These are phyloP conservation scores for Harrya chromipes DNA, from an alignment of 768 basidiomycete genomes.

Conservation along the genomic window DNA sequence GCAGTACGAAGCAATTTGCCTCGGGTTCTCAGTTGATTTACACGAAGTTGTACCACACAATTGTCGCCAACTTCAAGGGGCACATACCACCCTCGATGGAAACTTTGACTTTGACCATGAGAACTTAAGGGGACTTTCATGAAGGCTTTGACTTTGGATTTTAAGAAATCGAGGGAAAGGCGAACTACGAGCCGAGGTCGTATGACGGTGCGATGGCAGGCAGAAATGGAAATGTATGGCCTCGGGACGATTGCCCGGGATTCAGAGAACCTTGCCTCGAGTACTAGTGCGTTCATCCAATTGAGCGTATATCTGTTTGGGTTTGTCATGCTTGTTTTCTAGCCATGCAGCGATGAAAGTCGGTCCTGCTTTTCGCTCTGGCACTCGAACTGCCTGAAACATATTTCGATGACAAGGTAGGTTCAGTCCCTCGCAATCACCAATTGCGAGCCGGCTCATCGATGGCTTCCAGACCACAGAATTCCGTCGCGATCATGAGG, in stretches of 20 bases:
- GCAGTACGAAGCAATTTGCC: conserved; percentile 49
- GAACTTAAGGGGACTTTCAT: conserved; percentile 84
- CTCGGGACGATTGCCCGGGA: conserved; percentile 51
- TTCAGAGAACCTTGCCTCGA: conserved; percentile 57
- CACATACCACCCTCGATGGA: conserved; percentile 68
- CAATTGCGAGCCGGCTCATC: not conserved
- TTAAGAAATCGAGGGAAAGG: conserved; percentile 44
- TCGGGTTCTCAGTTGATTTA: no score
- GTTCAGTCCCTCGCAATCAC: not conserved
- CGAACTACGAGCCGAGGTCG: conserved; percentile 24
- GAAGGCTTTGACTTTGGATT: conserved; percentile 89
- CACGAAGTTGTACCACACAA: conserved; percentile 62
- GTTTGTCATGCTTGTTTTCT: not conserved
- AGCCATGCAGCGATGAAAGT: conserved; percentile 53
- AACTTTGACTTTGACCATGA: conserved; percentile 67
- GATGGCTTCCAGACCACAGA: conserved; percentile 43
- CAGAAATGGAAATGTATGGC: conserved; percentile 83
- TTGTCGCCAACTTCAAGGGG: conserved; percentile 70
- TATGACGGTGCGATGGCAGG: conserved; percentile 62
- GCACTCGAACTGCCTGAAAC: conserved; percentile 57
- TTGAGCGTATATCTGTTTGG: no score
- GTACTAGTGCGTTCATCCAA: conserved; percentile 56
- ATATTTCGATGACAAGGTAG: conserved; percentile 69
- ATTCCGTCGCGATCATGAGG: conserved; percentile 66
- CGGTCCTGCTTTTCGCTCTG: conserved; percentile 66